Evolutionary conservation across 1,139 yeast species (phyloP).

Genomic region (Neolecta irregularis): DNA sequence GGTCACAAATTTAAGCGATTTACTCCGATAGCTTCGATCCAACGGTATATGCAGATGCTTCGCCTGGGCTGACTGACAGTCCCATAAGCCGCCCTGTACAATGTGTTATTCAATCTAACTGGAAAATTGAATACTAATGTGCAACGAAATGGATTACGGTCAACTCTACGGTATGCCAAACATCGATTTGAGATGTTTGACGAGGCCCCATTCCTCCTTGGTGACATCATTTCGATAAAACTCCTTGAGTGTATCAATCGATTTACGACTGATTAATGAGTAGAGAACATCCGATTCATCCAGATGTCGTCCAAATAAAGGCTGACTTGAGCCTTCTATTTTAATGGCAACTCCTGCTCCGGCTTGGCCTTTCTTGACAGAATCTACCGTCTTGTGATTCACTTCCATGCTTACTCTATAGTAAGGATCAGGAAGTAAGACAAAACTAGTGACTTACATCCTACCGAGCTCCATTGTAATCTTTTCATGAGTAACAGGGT

Average conservation of each 20-base stretch:
- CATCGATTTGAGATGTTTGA: conserved; percentile 74
- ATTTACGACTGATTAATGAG: conserved; percentile 72
- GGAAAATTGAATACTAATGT: too few relatives aligned
- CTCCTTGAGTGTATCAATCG: conserved; percentile 93
- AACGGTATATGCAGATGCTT: too few relatives aligned
- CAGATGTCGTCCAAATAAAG: conserved; percentile 98
- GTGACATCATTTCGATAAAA: conserved; percentile 90
- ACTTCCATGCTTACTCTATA: conserved; percentile 54
- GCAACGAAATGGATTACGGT: too few relatives aligned
- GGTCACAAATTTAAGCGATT: too few relatives aligned
- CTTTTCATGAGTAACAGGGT: conserved; percentile 69
- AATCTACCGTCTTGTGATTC: conserved; percentile 68
- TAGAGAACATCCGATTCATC: conserved; percentile 82
- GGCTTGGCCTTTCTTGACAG: conserved; percentile 86
- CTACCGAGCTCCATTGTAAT: conserved; percentile 56
- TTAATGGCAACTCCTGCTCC: conserved; percentile 98
- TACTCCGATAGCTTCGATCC: too few relatives aligned
- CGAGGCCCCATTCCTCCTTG: conserved; percentile 86
- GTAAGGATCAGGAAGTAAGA: conserved; percentile 3
- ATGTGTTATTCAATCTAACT: too few relatives aligned
- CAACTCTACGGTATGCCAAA: conserved; percentile 58
- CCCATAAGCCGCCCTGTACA: too few relatives aligned
- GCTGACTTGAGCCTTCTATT: conserved; percentile 81
- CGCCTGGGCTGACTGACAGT: too few relatives aligned
- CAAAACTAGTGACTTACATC: conserved; percentile 31